These are phyloP conservation scores for Nakataea oryzae DNA, from an alignment of 2,329 filamentous ascomycete species.

Conservation along the genomic window DNA sequence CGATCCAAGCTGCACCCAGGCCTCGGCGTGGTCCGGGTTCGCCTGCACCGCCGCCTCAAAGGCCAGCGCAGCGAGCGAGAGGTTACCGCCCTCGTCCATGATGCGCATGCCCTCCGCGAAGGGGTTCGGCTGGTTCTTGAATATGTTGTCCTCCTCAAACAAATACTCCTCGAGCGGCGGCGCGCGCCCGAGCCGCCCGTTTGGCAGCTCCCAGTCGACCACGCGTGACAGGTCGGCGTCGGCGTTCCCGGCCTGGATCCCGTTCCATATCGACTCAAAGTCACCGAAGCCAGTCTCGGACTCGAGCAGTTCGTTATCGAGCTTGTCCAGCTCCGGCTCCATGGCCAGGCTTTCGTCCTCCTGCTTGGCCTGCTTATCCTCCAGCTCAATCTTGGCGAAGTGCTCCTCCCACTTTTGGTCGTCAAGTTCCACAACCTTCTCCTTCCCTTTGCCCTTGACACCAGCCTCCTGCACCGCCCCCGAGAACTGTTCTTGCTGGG, in stretches of 20 bases:
- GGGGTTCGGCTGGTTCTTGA: slow-evolving; percentile 68
- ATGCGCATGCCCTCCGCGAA: slow-evolving; percentile 92
- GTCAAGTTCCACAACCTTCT: slow-evolving; percentile 87
- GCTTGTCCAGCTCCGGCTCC: slow-evolving; percentile 77
- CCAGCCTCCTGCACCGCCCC: background rate
- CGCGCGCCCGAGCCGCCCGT: slow-evolving; percentile 53
- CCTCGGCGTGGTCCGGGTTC: slow-evolving; percentile 76
- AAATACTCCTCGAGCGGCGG: slow-evolving; percentile 81
- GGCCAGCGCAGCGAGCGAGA: slow-evolving; percentile 84
- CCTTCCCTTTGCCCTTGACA: slow-evolving; percentile 63
- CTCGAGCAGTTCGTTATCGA: slow-evolving; percentile 57
- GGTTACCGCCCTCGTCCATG: slow-evolving; percentile 85
- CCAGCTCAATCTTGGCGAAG: slow-evolving; percentile 77
- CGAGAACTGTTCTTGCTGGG: slow-evolving; percentile 23
- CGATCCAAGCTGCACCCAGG: slow-evolving; percentile 85
- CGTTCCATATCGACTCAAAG: slow-evolving; percentile 83
- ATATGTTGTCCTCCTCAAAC: slow-evolving; percentile 91
- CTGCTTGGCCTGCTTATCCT: slow-evolving; percentile 40
- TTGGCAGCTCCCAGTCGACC: slow-evolving; percentile 54
- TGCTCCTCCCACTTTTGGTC: slow-evolving; percentile 94
- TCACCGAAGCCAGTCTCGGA: slow-evolving; percentile 71
- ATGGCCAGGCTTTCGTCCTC: slow-evolving; percentile 59
- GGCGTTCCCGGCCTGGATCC: slow-evolving; percentile 67
- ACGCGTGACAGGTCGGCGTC: slow-evolving; percentile 47
- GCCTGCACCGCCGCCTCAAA: slow-evolving; percentile 95